Base-by-base conservation (phyloP, 345 rosid species). In the Excoecaria cochinchinensis region DNA sequence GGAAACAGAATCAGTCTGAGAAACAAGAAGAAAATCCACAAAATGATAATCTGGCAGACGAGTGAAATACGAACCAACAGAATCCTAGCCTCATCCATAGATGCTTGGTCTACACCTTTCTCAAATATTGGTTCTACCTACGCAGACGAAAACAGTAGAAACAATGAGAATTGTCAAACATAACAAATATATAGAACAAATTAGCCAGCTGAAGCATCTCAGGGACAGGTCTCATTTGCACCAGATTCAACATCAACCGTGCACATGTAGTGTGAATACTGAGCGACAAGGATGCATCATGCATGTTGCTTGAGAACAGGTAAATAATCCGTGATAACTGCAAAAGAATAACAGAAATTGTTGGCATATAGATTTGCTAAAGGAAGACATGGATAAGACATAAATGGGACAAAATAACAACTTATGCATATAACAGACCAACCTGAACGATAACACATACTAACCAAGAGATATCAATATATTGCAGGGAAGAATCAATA, bases 91-190 rank as follows among this genome's bases (percentile, higher is more conserved):
- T 93, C 97, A 85, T 93, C 97, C 98, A 92, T 93, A 72, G 97
- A 92, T 76, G 89, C 88, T 72, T 88, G 97, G 82, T 96, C 97
- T 55, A 93, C 87, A 69, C 95, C 99, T 86, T 96, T 96, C 81
- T 96, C 99, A 79, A 89, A 95, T 75, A 93, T 96, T 80, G 99
- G 99, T 80, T 96, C 99, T 67, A 96, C 98, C 99, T 93, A 84
- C 74, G 74, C 75, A 78, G 76, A 75, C 58, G 64, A 69, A 38
- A 60, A 58, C 24, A 38, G 74, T 75, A 39, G 78, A 59, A 78
- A 68, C 76, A 69, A 50, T 52, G 44, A 53, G 31, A 53, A 71
- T 70, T n/a, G 3, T 6, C 68, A 58, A 73, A 77, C 65, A 78
- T 36, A 76, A 64, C 40, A 48, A 76, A 74, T 4, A 42, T 56